These are phyloP conservation scores for Cryptococcus maquisensis DNA, from an alignment of 1,284 basidiomycete species.

Conservation along the genomic window DNA sequence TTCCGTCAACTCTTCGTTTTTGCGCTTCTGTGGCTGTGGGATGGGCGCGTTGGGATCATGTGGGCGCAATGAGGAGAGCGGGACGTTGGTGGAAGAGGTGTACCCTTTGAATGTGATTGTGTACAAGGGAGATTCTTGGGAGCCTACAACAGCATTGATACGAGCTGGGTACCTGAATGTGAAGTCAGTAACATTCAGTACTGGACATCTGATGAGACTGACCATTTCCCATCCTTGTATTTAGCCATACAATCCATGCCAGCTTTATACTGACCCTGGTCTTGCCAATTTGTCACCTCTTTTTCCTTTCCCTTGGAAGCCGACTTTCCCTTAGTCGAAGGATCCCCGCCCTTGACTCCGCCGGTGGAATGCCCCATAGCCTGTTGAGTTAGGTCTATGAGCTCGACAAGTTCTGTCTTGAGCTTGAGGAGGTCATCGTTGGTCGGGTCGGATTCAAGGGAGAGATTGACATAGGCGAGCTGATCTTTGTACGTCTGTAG, in stretches of 20 bases:
- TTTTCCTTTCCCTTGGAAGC: slow-evolving; percentile 21
- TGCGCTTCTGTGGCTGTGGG: slow-evolving; percentile 63
- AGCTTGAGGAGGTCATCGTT: slow-evolving; percentile 68
- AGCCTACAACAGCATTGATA: slow-evolving; percentile 81
- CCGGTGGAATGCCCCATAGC: slow-evolving; percentile 52
- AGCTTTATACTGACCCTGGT: slow-evolving; percentile 53
- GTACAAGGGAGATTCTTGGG: slow-evolving; percentile 77
- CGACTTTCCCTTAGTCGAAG: slow-evolving; percentile 7
- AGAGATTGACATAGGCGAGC: slow-evolving; percentile 82
- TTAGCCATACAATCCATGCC: slow-evolving; percentile 91
- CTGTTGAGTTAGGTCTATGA: slow-evolving; percentile 78
- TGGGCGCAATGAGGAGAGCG: slow-evolving; percentile 65
- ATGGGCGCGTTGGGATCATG: slow-evolving; percentile 45
- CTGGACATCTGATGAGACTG: slow-evolving; percentile 10
- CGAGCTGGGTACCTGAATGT: slow-evolving; percentile 70
- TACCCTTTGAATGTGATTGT: slow-evolving; percentile 94
- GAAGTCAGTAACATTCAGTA: not conserved
- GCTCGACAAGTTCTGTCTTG: slow-evolving; percentile 77
- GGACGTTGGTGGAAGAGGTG: slow-evolving; percentile 86
- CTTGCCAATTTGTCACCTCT: slow-evolving; percentile 31
- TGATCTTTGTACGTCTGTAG: slow-evolving; percentile 81
- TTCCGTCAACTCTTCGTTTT: slow-evolving; percentile 72
- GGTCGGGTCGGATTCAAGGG: slow-evolving; percentile 73
- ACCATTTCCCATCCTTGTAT: slow-evolving; percentile 79
- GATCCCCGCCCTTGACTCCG: slow-evolving; percentile 3